These are phyloP conservation scores for Syzygium grande DNA, from an alignment of 345 rosid genomes.

Conservation along the genomic window DNA sequence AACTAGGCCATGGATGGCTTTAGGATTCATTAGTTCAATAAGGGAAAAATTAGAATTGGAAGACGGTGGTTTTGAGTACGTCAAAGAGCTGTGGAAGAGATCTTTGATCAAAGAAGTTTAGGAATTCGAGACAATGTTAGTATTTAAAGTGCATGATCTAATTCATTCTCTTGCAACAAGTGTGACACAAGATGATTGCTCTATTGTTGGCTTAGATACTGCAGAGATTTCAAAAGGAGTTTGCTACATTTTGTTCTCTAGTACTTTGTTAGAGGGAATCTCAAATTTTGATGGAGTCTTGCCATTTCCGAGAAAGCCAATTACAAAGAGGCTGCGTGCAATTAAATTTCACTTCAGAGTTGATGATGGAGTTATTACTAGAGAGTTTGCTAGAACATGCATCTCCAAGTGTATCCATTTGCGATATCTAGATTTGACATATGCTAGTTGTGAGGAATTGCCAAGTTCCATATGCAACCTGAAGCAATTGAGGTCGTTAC, in stretches of 20 bases:
- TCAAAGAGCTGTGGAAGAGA: too few relatives aligned
- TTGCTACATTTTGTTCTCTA: fast-evolving
- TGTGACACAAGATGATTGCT: neutral
- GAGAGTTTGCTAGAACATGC: neutral
- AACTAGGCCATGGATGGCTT: too few relatives aligned
- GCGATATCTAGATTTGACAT: too few relatives aligned
- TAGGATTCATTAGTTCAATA: too few relatives aligned
- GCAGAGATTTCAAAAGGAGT: neutral
- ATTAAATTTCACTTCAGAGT: fast-evolving
- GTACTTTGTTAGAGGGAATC: fast-evolving
- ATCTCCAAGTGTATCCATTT: neutral
- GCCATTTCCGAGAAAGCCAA: neutral
- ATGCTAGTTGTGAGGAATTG: neutral
- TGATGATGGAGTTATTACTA: too few relatives aligned
- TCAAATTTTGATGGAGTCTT: fast-evolving
- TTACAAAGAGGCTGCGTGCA: fast-evolving
- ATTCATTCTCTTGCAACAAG: neutral
- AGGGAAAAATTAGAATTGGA: too few relatives aligned
- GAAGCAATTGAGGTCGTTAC: too few relatives aligned
- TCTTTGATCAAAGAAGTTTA: too few relatives aligned
- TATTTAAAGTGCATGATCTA: too few relatives aligned
- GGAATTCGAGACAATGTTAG: too few relatives aligned
- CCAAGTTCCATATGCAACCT: too few relatives aligned
- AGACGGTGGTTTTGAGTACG: too few relatives aligned
- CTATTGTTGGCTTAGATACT: neutral